phyloP scores from a whole-genome alignment of 805 yeast species.

The Candida easanensis region DNA sequence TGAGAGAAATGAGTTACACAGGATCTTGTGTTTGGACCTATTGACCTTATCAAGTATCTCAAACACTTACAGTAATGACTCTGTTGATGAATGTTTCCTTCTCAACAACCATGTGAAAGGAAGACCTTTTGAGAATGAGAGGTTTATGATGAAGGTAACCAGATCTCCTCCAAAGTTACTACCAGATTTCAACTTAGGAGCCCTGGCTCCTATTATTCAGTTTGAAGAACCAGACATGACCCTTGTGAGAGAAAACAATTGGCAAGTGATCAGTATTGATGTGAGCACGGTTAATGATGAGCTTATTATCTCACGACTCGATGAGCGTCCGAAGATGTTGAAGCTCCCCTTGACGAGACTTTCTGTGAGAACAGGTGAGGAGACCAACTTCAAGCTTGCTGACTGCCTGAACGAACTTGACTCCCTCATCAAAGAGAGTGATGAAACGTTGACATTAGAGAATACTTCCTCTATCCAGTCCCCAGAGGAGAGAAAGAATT shows the following conservation, averaged over 20 bases:
- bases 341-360: conserved; percentile 60
- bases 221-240: conserved; percentile 11
- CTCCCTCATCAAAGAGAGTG: conserved; percentile 57
- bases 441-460: conserved; percentile 52
- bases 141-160: conserved; percentile 18
- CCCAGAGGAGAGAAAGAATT: conserved; percentile 56
- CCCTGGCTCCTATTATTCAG: conserved; percentile 5
- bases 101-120: conserved; percentile 29
- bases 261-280: conserved; percentile 64
- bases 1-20: conserved; percentile 26
- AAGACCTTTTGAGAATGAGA: conserved; percentile 28
- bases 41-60: conserved; percentile 28
- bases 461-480: conserved; percentile 52
- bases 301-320: conserved; percentile 49
- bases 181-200: conserved; percentile 18
- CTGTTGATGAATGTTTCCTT: conserved; percentile 21
- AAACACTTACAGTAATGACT: conserved; percentile 18
- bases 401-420: conserved; percentile 46
- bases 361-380: conserved; percentile 42
- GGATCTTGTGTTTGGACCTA: conserved; percentile 22
- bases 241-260: conserved; percentile 38
- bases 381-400: conserved; percentile 38
- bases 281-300: conserved; percentile 56
- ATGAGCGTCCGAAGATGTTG: conserved; percentile 42
- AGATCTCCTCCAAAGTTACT: conserved; percentile 11